phyloP scores from a whole-genome alignment of 2,329 filamentous ascomycete species.

The Trichoderma lentiforme region DNA sequence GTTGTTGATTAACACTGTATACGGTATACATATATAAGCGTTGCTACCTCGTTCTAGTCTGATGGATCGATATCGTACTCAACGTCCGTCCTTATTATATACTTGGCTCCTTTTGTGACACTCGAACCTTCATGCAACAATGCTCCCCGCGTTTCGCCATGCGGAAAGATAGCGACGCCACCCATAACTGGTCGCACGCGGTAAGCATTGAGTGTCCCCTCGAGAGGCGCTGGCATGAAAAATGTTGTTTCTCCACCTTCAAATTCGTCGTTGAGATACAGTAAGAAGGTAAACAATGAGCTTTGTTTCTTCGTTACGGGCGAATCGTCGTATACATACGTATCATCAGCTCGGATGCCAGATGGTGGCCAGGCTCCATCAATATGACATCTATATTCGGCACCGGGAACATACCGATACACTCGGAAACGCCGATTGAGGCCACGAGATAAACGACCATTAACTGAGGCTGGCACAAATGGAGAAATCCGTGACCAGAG shows the following conservation, averaged over 20 bases:
- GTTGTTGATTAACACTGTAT: no score
- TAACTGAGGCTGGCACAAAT: constrained; percentile 54
- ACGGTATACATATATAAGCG: no score
- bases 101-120: constrained; percentile 63
- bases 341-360: constrained; percentile 54
- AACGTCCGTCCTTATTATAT: constrained; percentile 69
- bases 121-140: constrained; percentile 69
- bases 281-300: constrained; percentile 65
- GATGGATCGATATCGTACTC: constrained; percentile 59
- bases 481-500: constrained; percentile 60
- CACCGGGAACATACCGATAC: constrained; percentile 69
- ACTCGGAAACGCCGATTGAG: constrained; percentile 69
- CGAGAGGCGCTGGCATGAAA: constrained; percentile 61
- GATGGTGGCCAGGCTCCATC: constrained; percentile 72
- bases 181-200: constrained; percentile 67
- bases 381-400: constrained; percentile 69
- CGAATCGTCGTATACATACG: constrained; percentile 65
- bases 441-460: constrained; percentile 57
- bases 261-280: constrained; percentile 70
- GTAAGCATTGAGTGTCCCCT: constrained; percentile 67
- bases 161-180: constrained; percentile 64
- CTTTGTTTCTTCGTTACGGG: constrained; percentile 58
- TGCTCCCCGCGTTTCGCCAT: constrained; percentile 63
- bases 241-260: constrained; percentile 69
- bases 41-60: background rate